Evolutionary conservation across 2,329 filamentous ascomycete species (phyloP).

Genomic region (Diaporthe sp.): DNA sequence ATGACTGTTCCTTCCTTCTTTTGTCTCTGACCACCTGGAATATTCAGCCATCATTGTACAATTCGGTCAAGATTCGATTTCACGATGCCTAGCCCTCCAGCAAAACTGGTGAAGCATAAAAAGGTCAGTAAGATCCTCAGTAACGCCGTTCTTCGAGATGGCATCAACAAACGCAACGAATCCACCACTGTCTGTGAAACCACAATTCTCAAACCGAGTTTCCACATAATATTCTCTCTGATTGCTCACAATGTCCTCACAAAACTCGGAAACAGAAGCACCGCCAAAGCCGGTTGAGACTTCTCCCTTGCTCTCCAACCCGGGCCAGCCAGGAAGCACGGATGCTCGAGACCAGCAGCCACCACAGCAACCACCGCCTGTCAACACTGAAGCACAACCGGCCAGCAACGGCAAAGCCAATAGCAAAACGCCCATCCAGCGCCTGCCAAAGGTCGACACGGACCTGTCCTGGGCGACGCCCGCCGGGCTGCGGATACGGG

Average conservation of each 20-base stretch:
- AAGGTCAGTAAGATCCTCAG: neutral
- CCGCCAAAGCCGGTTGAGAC: conserved; percentile 4
- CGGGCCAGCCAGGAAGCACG: neutral
- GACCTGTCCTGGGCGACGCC: conserved; percentile 52
- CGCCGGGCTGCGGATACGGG: conserved; percentile 51
- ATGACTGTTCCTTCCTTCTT: conserved; percentile 19
- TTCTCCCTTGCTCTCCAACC: conserved; percentile 9
- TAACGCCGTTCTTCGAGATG: neutral
- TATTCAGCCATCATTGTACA: neutral
- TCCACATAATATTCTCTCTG: neutral
- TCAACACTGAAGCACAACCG: neutral
- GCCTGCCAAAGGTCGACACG: conserved; percentile 26
- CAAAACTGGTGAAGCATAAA: neutral
- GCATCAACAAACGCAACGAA: neutral
- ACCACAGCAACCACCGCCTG: neutral
- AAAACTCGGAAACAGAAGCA: neutral
- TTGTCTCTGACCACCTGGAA: neutral
- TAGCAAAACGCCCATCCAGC: neutral
- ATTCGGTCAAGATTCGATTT: neutral
- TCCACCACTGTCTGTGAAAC: neutral
- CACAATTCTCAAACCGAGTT: neutral
- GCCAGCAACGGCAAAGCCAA: neutral
- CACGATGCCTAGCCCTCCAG: neutral
- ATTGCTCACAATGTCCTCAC: conserved; percentile 11
- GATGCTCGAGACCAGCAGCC: neutral